These are phyloP conservation scores for Tolypocladium album DNA, from an alignment of 2,329 filamentous ascomycete genomes.

Conservation along the genomic window DNA sequence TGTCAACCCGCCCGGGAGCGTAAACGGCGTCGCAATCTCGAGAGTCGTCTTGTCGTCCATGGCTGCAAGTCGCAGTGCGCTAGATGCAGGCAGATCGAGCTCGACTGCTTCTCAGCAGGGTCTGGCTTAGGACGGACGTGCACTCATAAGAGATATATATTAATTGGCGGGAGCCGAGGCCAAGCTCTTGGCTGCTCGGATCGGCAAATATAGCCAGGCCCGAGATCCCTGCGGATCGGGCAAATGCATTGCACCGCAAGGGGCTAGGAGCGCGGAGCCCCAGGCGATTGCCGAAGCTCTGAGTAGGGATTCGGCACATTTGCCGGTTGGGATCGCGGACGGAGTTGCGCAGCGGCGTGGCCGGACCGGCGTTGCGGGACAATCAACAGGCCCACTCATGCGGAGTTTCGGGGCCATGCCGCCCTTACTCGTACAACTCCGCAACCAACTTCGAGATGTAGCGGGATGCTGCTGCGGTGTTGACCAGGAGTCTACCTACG, in stretches of 20 bases:
- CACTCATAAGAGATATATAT: too few relatives aligned
- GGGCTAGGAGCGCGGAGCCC: not conserved
- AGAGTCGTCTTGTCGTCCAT: slow-evolving; percentile 1
- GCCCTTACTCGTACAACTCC: not conserved
- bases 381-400: not conserved
- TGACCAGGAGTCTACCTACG: not conserved
- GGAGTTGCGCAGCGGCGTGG: not conserved
- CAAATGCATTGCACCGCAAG: not conserved
- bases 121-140: too few relatives aligned
- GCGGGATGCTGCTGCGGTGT: not conserved
- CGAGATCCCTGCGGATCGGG: not conserved
- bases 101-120: not conserved
- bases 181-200: not conserved
- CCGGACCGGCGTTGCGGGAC: not conserved
- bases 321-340: not conserved
- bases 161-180: not conserved
- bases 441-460: not conserved
- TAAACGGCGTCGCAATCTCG: slow-evolving; percentile 25
- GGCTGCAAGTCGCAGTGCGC: not conserved
- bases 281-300: not conserved
- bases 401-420: not conserved
- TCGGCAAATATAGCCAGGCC: not conserved
- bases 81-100: not conserved
- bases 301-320: not conserved
- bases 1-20: slow-evolving; percentile 42